phyloP scores from a whole-genome alignment of 371 early-diverging fungal species.

The Rhizomucor miehei region DNA sequence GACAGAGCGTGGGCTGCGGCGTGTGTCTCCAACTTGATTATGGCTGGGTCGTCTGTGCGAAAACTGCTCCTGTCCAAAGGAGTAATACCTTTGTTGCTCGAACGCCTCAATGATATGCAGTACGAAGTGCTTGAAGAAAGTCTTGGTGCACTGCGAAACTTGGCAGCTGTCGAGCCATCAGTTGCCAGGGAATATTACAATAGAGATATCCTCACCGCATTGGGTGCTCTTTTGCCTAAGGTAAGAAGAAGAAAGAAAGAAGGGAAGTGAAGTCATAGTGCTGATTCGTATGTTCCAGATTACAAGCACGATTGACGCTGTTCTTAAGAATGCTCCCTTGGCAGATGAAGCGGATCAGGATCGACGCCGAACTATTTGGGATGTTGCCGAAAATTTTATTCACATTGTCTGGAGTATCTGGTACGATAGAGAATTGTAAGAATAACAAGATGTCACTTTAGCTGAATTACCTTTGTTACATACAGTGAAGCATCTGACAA shows the following conservation, averaged over 20 bases:
- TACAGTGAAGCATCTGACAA: conserved; percentile 67
- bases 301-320: conserved; percentile 39
- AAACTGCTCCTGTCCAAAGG: conserved; percentile 72
- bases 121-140: conserved; percentile 77
- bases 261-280: background rate
- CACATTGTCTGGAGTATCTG: conserved; percentile 65
- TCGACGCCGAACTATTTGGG: conserved; percentile 61
- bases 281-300: conserved; percentile 17
- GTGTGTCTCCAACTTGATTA: conserved; percentile 74
- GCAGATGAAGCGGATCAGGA: conserved; percentile 47
- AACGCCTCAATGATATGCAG: conserved; percentile 66
- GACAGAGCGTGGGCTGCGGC: conserved; percentile 91
- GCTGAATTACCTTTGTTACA: conserved; percentile 7
- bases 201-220: conserved; percentile 63
- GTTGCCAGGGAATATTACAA: conserved; percentile 67
- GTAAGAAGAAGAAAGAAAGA: background rate
- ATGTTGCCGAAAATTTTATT: conserved; percentile 72
- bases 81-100: conserved; percentile 63
- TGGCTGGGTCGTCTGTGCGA: conserved; percentile 59
- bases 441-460: background rate
- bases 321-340: conserved; percentile 46
- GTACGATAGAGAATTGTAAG: conserved; percentile 12
- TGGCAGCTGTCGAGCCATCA: conserved; percentile 58
- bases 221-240: conserved; percentile 44
- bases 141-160: conserved; percentile 73